Evolutionary conservation across 768 basidiomycete genomes (phyloP).

Genomic region (Suillus subaureus): DNA sequence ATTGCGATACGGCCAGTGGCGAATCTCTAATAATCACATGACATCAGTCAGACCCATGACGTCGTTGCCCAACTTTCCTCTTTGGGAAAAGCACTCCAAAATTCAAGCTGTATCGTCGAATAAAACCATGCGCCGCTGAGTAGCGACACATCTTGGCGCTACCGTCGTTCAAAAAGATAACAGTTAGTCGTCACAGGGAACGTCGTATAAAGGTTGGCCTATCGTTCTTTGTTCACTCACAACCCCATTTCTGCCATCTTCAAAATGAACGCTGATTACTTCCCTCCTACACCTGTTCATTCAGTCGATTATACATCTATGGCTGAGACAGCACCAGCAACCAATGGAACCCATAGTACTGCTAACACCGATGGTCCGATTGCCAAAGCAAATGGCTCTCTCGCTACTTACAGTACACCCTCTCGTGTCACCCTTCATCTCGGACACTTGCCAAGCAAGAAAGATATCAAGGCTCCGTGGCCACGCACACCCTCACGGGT

Average conservation of each 20-base stretch:
- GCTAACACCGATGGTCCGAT: neutral
- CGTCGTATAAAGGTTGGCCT: conserved; percentile 14
- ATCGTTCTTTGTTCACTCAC: neutral
- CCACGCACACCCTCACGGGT: conserved; percentile 76
- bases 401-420: conserved; percentile 38
- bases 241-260: neutral
- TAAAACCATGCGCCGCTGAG: conserved; percentile 4
- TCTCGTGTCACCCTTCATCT: conserved; percentile 71
- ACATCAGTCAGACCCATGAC: conserved; percentile 20
- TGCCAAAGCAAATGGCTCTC: conserved; percentile 15
- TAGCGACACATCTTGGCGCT: neutral
- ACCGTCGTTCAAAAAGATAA: conserved; percentile 13
- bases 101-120: conserved; percentile 21
- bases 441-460: conserved; percentile 74
- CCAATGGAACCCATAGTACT: conserved; percentile 12
- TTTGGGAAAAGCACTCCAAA: conserved; percentile 18
- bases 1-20: neutral
- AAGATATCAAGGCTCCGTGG: conserved; percentile 70
- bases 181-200: neutral
- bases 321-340: neutral
- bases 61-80: conserved; percentile 34
- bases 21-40: neutral
- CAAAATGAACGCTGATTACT: conserved; percentile 28
- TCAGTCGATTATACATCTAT: conserved; percentile 26
- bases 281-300: conserved; percentile 29